These are phyloP conservation scores for Ceriops zippeliana DNA, from an alignment of 345 rosid genomes.

Conservation along the genomic window DNA sequence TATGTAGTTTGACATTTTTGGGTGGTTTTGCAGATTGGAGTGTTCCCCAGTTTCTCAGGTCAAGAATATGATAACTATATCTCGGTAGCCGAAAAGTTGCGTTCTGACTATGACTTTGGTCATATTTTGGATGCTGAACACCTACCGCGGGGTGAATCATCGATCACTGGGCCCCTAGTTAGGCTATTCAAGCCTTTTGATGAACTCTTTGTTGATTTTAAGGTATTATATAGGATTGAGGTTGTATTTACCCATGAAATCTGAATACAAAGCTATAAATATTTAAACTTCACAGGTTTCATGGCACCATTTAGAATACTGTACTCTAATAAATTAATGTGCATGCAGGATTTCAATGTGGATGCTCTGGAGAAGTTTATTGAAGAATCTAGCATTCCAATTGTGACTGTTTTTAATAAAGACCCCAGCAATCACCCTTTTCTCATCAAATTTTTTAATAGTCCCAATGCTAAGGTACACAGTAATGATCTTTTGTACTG, in stretches of 20 bases:
- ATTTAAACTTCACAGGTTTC: neutral
- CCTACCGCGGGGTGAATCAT: slow-evolving; percentile 87
- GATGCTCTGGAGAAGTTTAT: slow-evolving; percentile 79
- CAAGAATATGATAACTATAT: slow-evolving; percentile 73
- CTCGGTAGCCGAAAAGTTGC: slow-evolving; percentile 69
- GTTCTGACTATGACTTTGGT: slow-evolving; percentile 83
- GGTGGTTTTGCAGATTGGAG: slow-evolving; percentile 61
- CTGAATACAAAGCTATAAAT: no score
- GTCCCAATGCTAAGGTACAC: slow-evolving; percentile 63
- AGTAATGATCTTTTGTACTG: neutral
- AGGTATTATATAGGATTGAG: slow-evolving; percentile 39
- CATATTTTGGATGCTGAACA: slow-evolving; percentile 80
- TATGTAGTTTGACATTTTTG: neutral
- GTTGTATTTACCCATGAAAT: no score
- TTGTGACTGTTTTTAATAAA: slow-evolving; percentile 62
- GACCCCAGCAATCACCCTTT: slow-evolving; percentile 77
- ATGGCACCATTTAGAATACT: neutral
- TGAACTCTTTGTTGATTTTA: slow-evolving; percentile 68
- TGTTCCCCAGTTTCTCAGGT: slow-evolving; percentile 84
- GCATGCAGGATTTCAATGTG: slow-evolving; percentile 62
- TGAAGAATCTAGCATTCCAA: slow-evolving; percentile 67
- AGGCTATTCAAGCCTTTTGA: slow-evolving; percentile 98
- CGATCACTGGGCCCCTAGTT: slow-evolving; percentile 76
- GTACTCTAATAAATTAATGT: slow-evolving; percentile 9
- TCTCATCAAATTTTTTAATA: slow-evolving; percentile 74